Evolutionary conservation across 345 rosid species (phyloP).

Genomic region (Euphorbia peplus): DNA sequence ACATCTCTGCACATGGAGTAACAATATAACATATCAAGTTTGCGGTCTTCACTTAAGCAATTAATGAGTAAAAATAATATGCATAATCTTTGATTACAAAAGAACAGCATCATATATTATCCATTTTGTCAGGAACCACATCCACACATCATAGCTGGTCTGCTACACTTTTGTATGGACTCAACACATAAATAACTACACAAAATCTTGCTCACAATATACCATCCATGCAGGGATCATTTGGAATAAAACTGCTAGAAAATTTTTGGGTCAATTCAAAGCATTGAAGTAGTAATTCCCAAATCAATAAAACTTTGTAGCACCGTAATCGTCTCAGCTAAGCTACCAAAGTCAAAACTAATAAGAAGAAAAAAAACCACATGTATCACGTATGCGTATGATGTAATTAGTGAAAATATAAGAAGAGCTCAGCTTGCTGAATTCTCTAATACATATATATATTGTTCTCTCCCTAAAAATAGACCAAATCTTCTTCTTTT

Average conservation of each 20-base stretch:
- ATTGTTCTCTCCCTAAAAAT: background rate
- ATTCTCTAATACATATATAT: background rate
- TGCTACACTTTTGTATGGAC: background rate
- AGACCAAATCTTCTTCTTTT: too few relatives aligned
- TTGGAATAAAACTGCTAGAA: background rate
- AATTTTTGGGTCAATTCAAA: too few relatives aligned
- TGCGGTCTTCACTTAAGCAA: background rate
- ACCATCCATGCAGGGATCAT: background rate
- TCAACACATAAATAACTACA: background rate
- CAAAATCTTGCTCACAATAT: background rate
- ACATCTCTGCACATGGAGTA: slow-evolving; percentile 52
- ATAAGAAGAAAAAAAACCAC: background rate
- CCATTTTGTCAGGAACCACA: background rate
- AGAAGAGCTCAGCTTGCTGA: background rate
- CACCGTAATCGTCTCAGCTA: background rate
- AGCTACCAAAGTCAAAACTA: background rate
- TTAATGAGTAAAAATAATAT: background rate
- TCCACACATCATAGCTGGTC: background rate
- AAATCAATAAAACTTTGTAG: background rate
- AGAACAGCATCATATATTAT: background rate
- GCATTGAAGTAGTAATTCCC: too few relatives aligned
- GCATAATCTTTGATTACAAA: background rate
- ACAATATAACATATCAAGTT: background rate
- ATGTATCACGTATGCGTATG: background rate
- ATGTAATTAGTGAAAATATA: background rate